Evolutionary conservation across 805 yeast genomes (phyloP).

Genomic region (Candida incommunis): DNA sequence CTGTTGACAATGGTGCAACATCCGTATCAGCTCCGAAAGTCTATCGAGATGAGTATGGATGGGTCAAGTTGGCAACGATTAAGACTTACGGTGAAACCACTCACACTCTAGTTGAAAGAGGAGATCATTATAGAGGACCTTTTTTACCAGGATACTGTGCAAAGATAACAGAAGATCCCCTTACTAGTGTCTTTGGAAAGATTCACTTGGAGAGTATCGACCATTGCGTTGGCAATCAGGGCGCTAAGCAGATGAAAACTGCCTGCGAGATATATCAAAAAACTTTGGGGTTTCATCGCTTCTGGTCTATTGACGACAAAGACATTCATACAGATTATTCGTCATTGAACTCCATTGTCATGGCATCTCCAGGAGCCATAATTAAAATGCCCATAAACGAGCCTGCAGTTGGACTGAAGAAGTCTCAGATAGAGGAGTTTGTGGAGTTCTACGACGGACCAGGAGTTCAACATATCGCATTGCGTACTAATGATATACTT

Average conservation of each 20-base stretch:
- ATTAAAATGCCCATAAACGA: conserved; percentile 78
- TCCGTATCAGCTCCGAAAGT: conserved; percentile 17
- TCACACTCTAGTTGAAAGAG: conserved; percentile 51
- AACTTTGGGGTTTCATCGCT: conserved; percentile 60
- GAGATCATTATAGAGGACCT: conserved; percentile 23
- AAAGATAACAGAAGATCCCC: conserved; percentile 9
- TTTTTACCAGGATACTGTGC: conserved; percentile 39
- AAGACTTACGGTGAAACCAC: conserved; percentile 45
- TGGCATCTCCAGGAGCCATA: conserved; percentile 51
- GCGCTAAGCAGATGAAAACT: conserved; percentile 48
- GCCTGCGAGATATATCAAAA: conserved; percentile 47
- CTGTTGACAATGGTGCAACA: conserved; percentile 40
- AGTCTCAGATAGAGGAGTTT: conserved; percentile 74
- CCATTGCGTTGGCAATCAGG: conserved; percentile 71
- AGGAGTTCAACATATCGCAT: conserved; percentile 75
- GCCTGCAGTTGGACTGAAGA: conserved; percentile 55
- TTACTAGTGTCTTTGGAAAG: conserved; percentile 20
- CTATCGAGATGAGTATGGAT: conserved; percentile 34
- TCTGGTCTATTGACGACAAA: conserved; percentile 75
- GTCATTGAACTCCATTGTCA: conserved; percentile 59
- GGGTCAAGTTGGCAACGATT: conserved; percentile 37
- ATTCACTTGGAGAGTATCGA: conserved; percentile 38
- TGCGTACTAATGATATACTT: conserved; percentile 48
- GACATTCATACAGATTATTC: conserved; percentile 58
- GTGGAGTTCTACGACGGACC: conserved; percentile 63